Evolutionary conservation across 257 asterid species (phyloP).

Genomic region (Plantago major): DNA sequence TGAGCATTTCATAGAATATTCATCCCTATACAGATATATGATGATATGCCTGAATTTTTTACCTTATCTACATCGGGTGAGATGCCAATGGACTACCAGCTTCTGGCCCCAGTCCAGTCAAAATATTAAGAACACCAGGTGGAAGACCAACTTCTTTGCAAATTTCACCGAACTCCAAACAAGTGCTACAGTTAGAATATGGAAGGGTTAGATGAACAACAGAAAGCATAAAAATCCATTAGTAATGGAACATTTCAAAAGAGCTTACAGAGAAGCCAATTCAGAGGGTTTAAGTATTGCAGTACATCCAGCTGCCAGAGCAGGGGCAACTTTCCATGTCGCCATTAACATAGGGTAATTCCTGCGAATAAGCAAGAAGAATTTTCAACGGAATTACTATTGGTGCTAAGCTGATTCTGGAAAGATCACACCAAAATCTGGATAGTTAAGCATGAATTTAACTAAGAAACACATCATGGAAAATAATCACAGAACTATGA

Average conservation of each 20-base stretch:
- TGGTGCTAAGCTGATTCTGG: too few relatives aligned
- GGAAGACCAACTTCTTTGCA: slow-evolving; percentile 93
- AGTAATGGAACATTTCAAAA: neutral
- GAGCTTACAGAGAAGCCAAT: slow-evolving; percentile 66
- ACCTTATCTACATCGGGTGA: slow-evolving; percentile 98
- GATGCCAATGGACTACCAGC: slow-evolving; percentile 96
- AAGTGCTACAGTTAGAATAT: slow-evolving; percentile 53
- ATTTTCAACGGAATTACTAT: neutral
- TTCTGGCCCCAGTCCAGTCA: slow-evolving; percentile 86
- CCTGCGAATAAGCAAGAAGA: slow-evolving; percentile 45
- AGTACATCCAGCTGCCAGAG: slow-evolving; percentile 96
- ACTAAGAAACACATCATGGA: slow-evolving; percentile 10
- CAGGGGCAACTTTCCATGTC: slow-evolving; percentile 98
- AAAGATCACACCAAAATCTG: neutral
- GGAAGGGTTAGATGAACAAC: neutral
- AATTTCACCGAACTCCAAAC: slow-evolving; percentile 91
- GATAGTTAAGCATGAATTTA: neutral
- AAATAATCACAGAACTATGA: too few relatives aligned
- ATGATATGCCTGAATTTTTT: slow-evolving; percentile 15
- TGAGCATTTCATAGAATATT: slow-evolving; percentile 5
- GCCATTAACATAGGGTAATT: slow-evolving; percentile 96
- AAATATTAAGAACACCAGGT: slow-evolving; percentile 75
- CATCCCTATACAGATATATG: slow-evolving; percentile 3
- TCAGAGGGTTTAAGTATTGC: slow-evolving; percentile 97
- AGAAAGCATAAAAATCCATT: neutral